Evolutionary conservation across 257 asterid species (phyloP).

Genomic region (Coffea canephora): DNA sequence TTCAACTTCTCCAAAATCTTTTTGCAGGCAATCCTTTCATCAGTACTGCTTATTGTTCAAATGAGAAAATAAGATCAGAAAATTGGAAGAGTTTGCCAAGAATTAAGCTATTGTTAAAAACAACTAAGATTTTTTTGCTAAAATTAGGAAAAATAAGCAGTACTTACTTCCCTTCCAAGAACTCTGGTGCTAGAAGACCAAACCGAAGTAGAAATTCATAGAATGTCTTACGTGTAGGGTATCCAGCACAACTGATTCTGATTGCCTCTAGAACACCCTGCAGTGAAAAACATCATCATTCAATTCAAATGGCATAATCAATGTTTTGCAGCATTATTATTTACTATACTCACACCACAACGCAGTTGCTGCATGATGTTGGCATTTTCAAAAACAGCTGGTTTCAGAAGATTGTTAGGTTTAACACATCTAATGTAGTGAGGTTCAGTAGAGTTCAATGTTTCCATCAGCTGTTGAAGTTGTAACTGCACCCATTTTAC

Average conservation of each 20-base stretch:
- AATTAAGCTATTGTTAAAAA: not conserved
- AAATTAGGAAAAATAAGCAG: constrained; percentile 1
- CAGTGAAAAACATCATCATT: constrained; percentile 4
- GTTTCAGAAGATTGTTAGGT: constrained; percentile 93
- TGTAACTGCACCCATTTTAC: constrained; percentile 60
- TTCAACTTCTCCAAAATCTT: constrained; percentile 76
- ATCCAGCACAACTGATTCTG: constrained; percentile 98
- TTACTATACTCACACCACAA: constrained; percentile 83
- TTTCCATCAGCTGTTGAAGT: constrained; percentile 96
- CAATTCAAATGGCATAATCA: not conserved
- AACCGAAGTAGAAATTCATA: constrained; percentile 82
- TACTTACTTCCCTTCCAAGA: constrained; percentile 83
- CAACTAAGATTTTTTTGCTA: not conserved
- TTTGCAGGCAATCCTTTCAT: constrained; percentile 74
- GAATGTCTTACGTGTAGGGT: constrained; percentile 95
- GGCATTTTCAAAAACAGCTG: constrained; percentile 84
- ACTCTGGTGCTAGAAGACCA: constrained; percentile 88
- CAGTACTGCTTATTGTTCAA: constrained; percentile 47
- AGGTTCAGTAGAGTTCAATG: constrained; percentile 92
- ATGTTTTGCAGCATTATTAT: not conserved
- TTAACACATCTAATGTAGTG: constrained; percentile 98
- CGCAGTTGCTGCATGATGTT: constrained; percentile 95
- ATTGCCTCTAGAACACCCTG: constrained; percentile 97
- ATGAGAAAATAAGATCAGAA: constrained; percentile 22
- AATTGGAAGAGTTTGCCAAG: constrained; percentile 17